Evolutionary conservation across 1,284 basidiomycete genomes (phyloP), one percentile per base, ranked within the genome.

Genomic region (Gymnopus androsaceus): DNA sequence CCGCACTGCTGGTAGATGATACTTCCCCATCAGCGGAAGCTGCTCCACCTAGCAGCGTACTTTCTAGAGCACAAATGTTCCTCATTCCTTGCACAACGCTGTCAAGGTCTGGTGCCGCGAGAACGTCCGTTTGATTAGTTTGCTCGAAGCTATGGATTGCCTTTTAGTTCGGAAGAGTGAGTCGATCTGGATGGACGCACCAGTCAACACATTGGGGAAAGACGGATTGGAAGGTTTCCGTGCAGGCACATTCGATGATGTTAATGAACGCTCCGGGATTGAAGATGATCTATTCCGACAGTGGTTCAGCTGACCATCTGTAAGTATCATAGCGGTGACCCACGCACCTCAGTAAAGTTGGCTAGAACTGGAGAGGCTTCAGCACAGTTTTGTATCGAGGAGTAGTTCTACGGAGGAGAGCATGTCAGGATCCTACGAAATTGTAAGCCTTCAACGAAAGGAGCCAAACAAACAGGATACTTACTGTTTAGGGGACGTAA

Each of bases 151-250:
- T 85, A 44, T 9, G 30, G 7, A 5, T 30, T 12, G 37, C 46
- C 11, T 6, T 21, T 51, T 23, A 42, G n/a, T 21, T 25, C 19
- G 12, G 14, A 27, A 36, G 4, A 33, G 27, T 19, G 38, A 42
- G 21, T 14, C 56, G 25, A 31, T 49, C 25, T 33, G 15, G 21
- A 15, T 27, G 21, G n/a, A 67, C 76, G 46, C 59, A 85, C 83
- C 87, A 88, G 63, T 88, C 85, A 25, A 83, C 81, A 62, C 87
- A 90, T 73, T 88, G 84, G 30, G 86, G 85, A 65, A 81, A 87
- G 12, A 74, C 78, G 38, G 82, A 73, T 65, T 83, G 79, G 70
- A 88, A 87, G 0, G 83, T 86, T 60, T 87, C 83, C 6, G 79
- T 76, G 64, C 87, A 90, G 2, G 85, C 78, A 67, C 87, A 88